Base-by-base conservation (phyloP, 176 grass and related monocot genomes). In the Ampelocalamus luodianensis region DNA sequence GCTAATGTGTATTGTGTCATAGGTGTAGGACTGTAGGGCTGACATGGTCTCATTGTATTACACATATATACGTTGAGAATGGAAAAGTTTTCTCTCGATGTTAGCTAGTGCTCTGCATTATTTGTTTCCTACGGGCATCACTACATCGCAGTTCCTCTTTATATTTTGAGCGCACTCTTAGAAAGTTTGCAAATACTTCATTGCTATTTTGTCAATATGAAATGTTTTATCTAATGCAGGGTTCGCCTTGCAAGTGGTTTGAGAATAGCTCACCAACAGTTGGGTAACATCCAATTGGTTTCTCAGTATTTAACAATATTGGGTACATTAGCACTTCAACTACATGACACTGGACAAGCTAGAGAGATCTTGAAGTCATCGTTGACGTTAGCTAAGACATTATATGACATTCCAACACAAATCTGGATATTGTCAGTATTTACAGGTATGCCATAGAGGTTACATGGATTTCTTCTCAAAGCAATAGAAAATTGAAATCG, bases 401-500 rank as follows among this genome's bases (percentile, higher is more conserved):
- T 88, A 93, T 29, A 98, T 93, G 80, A 98, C 49, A 85, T 98
- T 88, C 96, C 96, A 76, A 93, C 96, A 65, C 96, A 98, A 72
- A 98, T 98, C 40, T 98, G 96, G 96, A 89, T 98, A 54, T 89
- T 98, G 74, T 98, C 96, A 76, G 84, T 98, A 88, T 89, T 98
- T 65, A 95, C 96, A 88, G 96, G 93, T 90, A 90, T 67, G 85
- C 4, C 27, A 77, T 72, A 23, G 53, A 50, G 37, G 5, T 46
- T 85, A 13, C 48, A 51, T 69, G 43, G 29, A 58, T 71, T 79
- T 77, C 50, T 67, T 65, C 18, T 51, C 0, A 50, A 64, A 46
- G 36, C 11, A 42, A 60, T 80, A 27, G 16, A 77, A 64, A 48
- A 23, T 66, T 64, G 10, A 50, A 40, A 62, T 56, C 36, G 40